Evolutionary conservation across 1,284 basidiomycete species (phyloP).

Genomic region (Termitomyces sp.): DNA sequence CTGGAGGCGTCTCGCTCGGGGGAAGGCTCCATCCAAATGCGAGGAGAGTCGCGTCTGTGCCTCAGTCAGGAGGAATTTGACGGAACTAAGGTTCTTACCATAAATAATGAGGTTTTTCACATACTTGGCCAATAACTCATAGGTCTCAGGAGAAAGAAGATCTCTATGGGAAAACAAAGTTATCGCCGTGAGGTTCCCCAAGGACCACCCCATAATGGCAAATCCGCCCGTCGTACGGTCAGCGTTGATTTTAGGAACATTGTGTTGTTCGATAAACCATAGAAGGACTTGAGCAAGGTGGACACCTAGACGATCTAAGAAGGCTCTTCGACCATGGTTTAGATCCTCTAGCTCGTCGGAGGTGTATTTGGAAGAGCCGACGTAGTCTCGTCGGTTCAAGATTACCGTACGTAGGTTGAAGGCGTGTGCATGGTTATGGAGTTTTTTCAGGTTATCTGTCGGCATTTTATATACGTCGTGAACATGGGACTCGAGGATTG

Average conservation of each 20-base stretch:
- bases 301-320: conserved; percentile 23
- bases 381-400: conserved; percentile 29
- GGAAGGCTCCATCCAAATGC: conserved; percentile 18
- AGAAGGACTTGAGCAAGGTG: conserved; percentile 24
- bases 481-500: not conserved
- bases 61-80: not conserved
- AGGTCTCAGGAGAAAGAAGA: conserved; percentile 18
- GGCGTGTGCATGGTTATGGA: conserved; percentile 19
- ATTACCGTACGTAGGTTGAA: conserved; percentile 27
- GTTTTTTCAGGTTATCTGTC: conserved; percentile 23
- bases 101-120: conserved; percentile 27
- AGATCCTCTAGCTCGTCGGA: conserved; percentile 26
- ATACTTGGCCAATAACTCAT: conserved; percentile 23
- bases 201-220: conserved; percentile 31
- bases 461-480: not conserved
- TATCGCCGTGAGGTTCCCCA: conserved; percentile 23
- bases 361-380: conserved; percentile 29
- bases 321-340: conserved; percentile 18
- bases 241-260: conserved; percentile 20
- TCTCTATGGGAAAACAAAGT: conserved; percentile 22
- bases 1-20: conserved; percentile 3
- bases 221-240: conserved; percentile 26
- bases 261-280: conserved; percentile 22
- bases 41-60: conserved; percentile 25
- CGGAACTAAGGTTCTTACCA: conserved; percentile 10